Evolutionary conservation across 2,329 filamentous ascomycete species (phyloP).

Genomic region (Beauveria sp.): DNA sequence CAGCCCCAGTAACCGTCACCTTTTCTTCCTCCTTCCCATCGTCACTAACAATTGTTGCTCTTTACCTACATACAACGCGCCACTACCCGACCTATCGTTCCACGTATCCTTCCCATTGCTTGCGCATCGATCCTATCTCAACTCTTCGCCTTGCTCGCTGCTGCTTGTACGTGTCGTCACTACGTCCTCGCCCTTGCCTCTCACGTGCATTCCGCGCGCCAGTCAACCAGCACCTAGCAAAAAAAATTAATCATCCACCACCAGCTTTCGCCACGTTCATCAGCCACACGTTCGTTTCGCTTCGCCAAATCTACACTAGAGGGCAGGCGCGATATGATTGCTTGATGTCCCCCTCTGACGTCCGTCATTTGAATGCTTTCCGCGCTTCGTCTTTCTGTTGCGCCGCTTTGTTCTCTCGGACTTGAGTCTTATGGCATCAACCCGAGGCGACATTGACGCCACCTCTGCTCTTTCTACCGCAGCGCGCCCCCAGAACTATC

Average conservation of each 20-base stretch:
- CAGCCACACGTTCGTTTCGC: slow-evolving; percentile 33
- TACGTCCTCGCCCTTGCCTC: not conserved
- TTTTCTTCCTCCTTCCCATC: slow-evolving; percentile 6
- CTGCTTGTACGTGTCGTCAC: not conserved
- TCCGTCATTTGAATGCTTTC: slow-evolving; percentile 2
- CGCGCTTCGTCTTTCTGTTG: not conserved
- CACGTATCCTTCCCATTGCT: not conserved
- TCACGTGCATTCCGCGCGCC: slow-evolving; percentile 7
- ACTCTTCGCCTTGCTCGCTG: not conserved
- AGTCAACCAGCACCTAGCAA: slow-evolving; percentile 9
- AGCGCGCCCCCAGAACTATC: not conserved
- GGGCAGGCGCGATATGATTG: slow-evolving; percentile 6
- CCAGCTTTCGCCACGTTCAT: slow-evolving; percentile 37
- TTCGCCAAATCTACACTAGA: slow-evolving; percentile 15
- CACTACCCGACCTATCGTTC: not conserved
- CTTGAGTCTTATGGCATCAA: slow-evolving; percentile 9
- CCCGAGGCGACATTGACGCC: slow-evolving; percentile 6
- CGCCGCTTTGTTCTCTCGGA: not conserved
- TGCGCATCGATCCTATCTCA: not conserved
- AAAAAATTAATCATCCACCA: slow-evolving; percentile 16
- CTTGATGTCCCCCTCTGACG: slow-evolving; percentile 7
- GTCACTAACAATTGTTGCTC: slow-evolving; percentile 9
- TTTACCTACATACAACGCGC: slow-evolving; percentile 8
- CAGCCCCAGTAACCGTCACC: slow-evolving; percentile 9
- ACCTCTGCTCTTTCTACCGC: not conserved